phyloP scores from a whole-genome alignment of 768 basidiomycete genomes.

The Lenzites betulinus region DNA sequence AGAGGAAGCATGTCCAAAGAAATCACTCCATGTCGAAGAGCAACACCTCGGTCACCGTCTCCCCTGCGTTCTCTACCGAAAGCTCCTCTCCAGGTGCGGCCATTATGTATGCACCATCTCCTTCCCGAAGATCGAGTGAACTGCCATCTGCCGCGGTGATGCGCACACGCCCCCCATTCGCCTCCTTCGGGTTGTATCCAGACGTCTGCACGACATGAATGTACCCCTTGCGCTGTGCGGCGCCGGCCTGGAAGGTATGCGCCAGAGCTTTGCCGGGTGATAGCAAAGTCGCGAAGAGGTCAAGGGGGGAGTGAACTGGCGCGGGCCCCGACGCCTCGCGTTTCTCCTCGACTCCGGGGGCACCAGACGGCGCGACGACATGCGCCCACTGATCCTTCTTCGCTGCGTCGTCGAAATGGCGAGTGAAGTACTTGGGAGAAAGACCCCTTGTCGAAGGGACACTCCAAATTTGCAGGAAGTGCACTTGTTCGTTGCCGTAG shows the following conservation, averaged over 20 bases:
- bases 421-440: conserved; percentile 81
- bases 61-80: conserved; percentile 64
- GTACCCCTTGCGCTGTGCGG: conserved; percentile 61
- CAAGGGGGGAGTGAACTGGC: conserved; percentile 70
- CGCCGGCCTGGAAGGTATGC: conserved; percentile 44
- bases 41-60: conserved; percentile 68
- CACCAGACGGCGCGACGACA: conserved; percentile 74
- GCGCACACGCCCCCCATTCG: conserved; percentile 59
- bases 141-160: conserved; percentile 44
- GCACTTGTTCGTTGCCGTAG: conserved; percentile 47
- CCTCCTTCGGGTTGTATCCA: conserved; percentile 67
- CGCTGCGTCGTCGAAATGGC: conserved; percentile 80
- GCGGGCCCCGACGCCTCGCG: conserved; percentile 79
- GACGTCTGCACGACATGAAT: conserved; percentile 85
- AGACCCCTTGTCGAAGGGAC: conserved; percentile 51
- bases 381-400: conserved; percentile 73
- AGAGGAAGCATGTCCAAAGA: not conserved
- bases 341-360: conserved; percentile 55
- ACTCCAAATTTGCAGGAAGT: conserved; percentile 77
- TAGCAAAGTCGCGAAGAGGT: conserved; percentile 78
- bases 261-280: conserved; percentile 53
- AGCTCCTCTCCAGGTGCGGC: conserved; percentile 47
- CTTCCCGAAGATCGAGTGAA: conserved; percentile 68
- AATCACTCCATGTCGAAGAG: conserved; percentile 58
- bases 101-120: conserved; percentile 81